Conservation (phyloP, 1,139 yeast genomes). For the Wickerhamomyces sp. region DNA sequence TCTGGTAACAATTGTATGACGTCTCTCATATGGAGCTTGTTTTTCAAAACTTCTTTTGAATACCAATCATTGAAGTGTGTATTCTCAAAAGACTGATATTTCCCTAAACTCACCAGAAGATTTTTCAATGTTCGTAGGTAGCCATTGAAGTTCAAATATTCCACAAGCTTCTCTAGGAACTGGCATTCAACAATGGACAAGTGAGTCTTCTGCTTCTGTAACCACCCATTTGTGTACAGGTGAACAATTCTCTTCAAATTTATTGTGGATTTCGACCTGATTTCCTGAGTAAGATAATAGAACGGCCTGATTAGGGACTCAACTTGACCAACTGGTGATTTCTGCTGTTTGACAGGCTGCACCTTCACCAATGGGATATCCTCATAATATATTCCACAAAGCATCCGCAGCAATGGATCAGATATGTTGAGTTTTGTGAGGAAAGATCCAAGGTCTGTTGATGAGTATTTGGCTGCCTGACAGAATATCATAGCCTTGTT, state of each 20-base stretch:
- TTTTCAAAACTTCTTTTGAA: slow-evolving; percentile 9
- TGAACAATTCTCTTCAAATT: slow-evolving; percentile 26
- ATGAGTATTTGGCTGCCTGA: slow-evolving; percentile 16
- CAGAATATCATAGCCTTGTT: slow-evolving; percentile 15
- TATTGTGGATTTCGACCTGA: slow-evolving; percentile 24
- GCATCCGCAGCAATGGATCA: slow-evolving; percentile 21
- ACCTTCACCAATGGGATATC: slow-evolving; percentile 18
- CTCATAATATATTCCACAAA: slow-evolving; percentile 16
- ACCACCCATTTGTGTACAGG: slow-evolving; percentile 27
- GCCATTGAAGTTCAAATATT: slow-evolving; percentile 35
- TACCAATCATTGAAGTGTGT: slow-evolving; percentile 13
- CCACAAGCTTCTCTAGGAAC: slow-evolving; percentile 30
- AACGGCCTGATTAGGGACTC: slow-evolving; percentile 27
- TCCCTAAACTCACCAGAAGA: slow-evolving; percentile 20
- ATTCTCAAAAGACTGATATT: slow-evolving; percentile 3
- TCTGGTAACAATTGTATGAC: not conserved
- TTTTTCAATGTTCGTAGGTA: slow-evolving; percentile 28
- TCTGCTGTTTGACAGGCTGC: not conserved
- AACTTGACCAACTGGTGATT: slow-evolving; percentile 10
- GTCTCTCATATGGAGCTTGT: slow-evolving; percentile 7
- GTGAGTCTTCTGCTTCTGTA: slow-evolving; percentile 13
- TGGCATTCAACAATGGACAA: slow-evolving; percentile 29
- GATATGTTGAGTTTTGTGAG: slow-evolving; percentile 15
- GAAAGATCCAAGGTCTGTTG: slow-evolving; percentile 16
- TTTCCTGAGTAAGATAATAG: slow-evolving; percentile 29